Evolutionary conservation across 768 basidiomycete genomes (phyloP), one percentile per base, ranked within the genome.

Genomic region (Leccinum truebloodii): DNA sequence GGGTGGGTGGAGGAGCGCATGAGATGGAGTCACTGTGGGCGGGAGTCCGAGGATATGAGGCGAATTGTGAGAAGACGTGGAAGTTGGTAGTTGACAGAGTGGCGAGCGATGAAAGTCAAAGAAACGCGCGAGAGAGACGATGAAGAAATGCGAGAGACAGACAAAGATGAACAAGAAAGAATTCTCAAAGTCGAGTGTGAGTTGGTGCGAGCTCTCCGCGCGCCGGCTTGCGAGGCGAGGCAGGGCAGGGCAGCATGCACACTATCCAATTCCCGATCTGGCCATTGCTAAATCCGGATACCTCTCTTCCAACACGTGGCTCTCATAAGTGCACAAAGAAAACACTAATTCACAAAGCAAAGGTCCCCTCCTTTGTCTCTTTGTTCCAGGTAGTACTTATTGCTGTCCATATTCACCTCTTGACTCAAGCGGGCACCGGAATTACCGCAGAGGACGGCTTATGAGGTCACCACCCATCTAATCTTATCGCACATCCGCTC

Each of bases 161-260:
- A 26, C 26, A 20, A 46, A 46, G 44, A 46, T 20, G 44, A 46
- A n/a, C n/a, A 10, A 20, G 7, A 39, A 20, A n/a, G 41, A 44
- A 10, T 9, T 50, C 8, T 9, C 5, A 50, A 24, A 50, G 48
- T 22, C 24, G 24, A 18, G 13, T 13, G 6, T 44, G 41, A 12
- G 18, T 30, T 52, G 30, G 51, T 28, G 51, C 26, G 51, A 28
- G 51, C 24, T 52, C 59, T 65, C 62, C 68, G 65, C 67, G 71
- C 71, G 64, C 69, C 70, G 70, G 69, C 60, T 64, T 68, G 65
- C 51, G 58, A 67, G 71, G 71, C 65, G 71, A 73, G 71, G 71
- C 71, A 71, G 71, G 71, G 71, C 71, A 73, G 44, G 44, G 44
- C 44, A 46, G n/a, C 41, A 44, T 44, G 41, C 62, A 67, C 69